These are phyloP conservation scores for Ascochyta clinopodiicola DNA, from an alignment of 2,329 filamentous ascomycete genomes.

Conservation along the genomic window DNA sequence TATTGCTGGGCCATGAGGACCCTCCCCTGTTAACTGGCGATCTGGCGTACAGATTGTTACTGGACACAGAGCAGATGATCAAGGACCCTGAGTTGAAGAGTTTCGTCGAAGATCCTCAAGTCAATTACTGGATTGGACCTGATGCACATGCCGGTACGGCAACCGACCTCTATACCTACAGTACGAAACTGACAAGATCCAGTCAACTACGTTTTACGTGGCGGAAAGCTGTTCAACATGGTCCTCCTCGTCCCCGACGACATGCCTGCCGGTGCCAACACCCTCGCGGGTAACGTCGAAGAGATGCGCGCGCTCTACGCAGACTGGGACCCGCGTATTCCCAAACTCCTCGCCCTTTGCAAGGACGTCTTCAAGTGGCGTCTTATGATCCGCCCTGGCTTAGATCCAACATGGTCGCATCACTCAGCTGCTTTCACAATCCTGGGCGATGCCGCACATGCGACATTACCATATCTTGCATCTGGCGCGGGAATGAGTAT, in stretches of 20 bases:
- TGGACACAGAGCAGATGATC: slow-evolving; percentile 55
- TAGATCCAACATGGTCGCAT: slow-evolving; percentile 64
- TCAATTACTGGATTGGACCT: slow-evolving; percentile 62
- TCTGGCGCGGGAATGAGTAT: slow-evolving; percentile 66
- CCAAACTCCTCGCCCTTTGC: slow-evolving; percentile 64
- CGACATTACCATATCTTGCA: slow-evolving; percentile 68
- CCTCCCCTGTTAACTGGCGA: slow-evolving; percentile 59
- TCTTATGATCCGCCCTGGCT: slow-evolving; percentile 62
- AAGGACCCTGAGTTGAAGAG: slow-evolving; percentile 54
- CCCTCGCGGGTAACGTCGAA: slow-evolving; percentile 58
- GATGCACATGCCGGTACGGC: slow-evolving; percentile 53
- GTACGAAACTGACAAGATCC: not conserved
- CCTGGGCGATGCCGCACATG: slow-evolving; percentile 69
- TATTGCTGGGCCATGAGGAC: slow-evolving; percentile 54
- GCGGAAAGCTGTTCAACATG: slow-evolving; percentile 59
- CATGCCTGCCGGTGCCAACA: slow-evolving; percentile 54
- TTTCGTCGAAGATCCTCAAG: slow-evolving; percentile 57
- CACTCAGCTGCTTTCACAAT: slow-evolving; percentile 63
- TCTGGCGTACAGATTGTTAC: slow-evolving; percentile 58
- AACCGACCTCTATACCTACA: not conserved
- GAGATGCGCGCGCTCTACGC: slow-evolving; percentile 62
- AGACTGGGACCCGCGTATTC: slow-evolving; percentile 63
- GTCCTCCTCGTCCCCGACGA: slow-evolving; percentile 60
- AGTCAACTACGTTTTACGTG: slow-evolving; percentile 60
- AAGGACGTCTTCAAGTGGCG: slow-evolving; percentile 68